Evolutionary conservation across 2,329 filamentous ascomycete species (phyloP).

Genomic region (Cercospora beticola): DNA sequence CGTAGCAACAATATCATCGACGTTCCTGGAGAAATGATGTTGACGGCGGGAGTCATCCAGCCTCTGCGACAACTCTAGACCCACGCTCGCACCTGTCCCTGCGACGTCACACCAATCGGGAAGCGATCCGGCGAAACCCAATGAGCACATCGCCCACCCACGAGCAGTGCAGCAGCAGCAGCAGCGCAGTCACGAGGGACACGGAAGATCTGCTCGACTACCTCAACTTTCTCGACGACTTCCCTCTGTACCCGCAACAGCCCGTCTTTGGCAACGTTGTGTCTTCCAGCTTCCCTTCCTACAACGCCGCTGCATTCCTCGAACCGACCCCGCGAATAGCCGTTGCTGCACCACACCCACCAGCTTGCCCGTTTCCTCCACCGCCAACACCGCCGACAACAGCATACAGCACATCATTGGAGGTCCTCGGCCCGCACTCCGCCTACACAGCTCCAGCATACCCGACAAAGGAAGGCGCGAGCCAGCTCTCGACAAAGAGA

Average conservation of each 20-base stretch:
- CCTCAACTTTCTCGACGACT: neutral
- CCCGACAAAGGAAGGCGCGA: neutral
- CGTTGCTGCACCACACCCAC: neutral
- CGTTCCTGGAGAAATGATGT: no score
- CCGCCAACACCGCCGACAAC: neutral
- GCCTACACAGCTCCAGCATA: neutral
- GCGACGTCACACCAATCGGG: neutral
- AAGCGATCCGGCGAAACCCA: neutral
- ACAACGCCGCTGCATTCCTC: neutral
- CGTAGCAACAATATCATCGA: neutral
- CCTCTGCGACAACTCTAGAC: neutral
- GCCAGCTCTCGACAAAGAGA: neutral
- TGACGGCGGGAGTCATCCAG: neutral
- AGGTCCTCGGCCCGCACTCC: neutral
- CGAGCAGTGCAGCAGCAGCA: neutral
- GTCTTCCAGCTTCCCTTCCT: neutral
- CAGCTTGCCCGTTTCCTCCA: neutral
- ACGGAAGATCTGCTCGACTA: neutral
- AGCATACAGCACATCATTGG: neutral
- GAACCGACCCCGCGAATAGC: neutral
- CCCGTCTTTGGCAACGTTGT: neutral
- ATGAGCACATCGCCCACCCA: neutral
- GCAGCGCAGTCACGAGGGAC: neutral
- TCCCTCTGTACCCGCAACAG: neutral
- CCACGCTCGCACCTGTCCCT: neutral